A percentile compares a stretch with the other conserved stretches of the same genome.
phyloP scores from a whole-genome alignment of 768 basidiomycete species.

The Tylopilus rubrobrunneus region DNA sequence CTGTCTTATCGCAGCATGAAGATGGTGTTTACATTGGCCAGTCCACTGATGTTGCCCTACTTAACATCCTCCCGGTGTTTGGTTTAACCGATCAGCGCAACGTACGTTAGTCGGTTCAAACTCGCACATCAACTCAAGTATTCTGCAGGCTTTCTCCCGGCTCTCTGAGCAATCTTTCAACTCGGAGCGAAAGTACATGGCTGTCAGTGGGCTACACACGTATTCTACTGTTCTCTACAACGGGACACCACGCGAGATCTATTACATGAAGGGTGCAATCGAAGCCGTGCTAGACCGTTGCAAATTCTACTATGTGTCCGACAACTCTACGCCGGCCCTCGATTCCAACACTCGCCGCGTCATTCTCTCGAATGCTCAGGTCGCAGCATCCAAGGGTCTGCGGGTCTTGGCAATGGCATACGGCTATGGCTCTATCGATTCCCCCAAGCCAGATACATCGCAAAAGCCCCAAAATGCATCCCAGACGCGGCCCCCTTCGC shows the following conservation, averaged over 20 bases:
- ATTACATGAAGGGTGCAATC: slow-evolving; percentile 91
- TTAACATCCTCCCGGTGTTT: slow-evolving; percentile 72
- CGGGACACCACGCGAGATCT: slow-evolving; percentile 58
- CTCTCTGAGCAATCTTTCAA: slow-evolving; percentile 84
- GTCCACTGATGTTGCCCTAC: slow-evolving; percentile 87
- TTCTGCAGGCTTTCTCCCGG: slow-evolving; percentile 58
- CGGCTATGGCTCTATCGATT: slow-evolving; percentile 61
- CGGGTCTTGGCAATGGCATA: slow-evolving; percentile 92
- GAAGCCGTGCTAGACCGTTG: slow-evolving; percentile 84
- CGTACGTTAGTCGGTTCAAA: slow-evolving; percentile 39
- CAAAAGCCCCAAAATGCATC: slow-evolving; percentile 5
- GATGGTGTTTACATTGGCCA: slow-evolving; percentile 79
- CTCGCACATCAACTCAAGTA: slow-evolving; percentile 3
- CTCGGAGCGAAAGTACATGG: slow-evolving; percentile 94
- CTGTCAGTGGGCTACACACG: slow-evolving; percentile 69
- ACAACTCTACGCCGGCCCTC: slow-evolving; percentile 80
- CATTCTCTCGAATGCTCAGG: slow-evolving; percentile 68
- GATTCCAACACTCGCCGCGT: slow-evolving; percentile 64
- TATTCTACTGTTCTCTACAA: slow-evolving; percentile 27
- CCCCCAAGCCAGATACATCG: slow-evolving; percentile 22
- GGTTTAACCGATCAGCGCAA: slow-evolving; percentile 64
- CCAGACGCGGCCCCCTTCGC: slow-evolving; percentile 26
- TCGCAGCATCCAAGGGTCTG: slow-evolving; percentile 70
- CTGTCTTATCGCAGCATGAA: slow-evolving; percentile 52
- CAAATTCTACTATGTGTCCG: slow-evolving; percentile 84